Evolutionary conservation across 176 grass and related monocot species (phyloP).

Genomic region (Musa beccarii): DNA sequence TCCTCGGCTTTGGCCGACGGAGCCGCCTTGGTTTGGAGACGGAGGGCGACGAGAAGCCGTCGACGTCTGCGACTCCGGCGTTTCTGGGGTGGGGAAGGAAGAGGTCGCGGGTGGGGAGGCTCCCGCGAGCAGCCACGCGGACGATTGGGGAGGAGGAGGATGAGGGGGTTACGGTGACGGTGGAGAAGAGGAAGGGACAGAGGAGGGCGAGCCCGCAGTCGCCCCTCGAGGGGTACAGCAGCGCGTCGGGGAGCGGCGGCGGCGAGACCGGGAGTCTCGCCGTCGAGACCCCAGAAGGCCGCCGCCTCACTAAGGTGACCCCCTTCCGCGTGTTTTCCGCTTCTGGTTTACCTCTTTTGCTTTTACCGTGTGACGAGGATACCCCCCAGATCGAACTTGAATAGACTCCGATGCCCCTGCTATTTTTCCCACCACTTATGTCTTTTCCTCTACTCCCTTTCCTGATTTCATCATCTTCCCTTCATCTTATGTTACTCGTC

Average conservation of each 20-base stretch:
- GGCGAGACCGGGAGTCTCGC: conserved; percentile 28
- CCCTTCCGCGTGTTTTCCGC: conserved; percentile 12
- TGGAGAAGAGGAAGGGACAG: not conserved
- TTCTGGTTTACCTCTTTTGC: not conserved
- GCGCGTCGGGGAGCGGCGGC: conserved; percentile 47
- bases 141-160: conserved; percentile 30
- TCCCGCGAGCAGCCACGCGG: not conserved
- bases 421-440: no score
- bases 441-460: no score
- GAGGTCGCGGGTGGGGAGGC: not conserved
- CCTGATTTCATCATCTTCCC: no score
- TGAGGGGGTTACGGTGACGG: not conserved
- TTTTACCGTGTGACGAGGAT: not conserved
- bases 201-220: conserved; percentile 41
- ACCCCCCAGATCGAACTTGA: not conserved
- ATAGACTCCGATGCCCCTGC: no score
- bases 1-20: not conserved
- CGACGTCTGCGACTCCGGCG: not conserved
- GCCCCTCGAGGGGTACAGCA: conserved; percentile 35
- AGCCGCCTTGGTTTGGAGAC: not conserved
- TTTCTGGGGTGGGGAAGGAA: conserved; percentile 9
- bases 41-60: not conserved
- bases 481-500: no score
- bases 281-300: not conserved
- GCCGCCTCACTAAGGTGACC: not conserved